Percentiles rank a stretch among this genome's conserved stretches.
phyloP scores from a whole-genome alignment of 768 basidiomycete genomes.

The Suillus subaureus region DNA sequence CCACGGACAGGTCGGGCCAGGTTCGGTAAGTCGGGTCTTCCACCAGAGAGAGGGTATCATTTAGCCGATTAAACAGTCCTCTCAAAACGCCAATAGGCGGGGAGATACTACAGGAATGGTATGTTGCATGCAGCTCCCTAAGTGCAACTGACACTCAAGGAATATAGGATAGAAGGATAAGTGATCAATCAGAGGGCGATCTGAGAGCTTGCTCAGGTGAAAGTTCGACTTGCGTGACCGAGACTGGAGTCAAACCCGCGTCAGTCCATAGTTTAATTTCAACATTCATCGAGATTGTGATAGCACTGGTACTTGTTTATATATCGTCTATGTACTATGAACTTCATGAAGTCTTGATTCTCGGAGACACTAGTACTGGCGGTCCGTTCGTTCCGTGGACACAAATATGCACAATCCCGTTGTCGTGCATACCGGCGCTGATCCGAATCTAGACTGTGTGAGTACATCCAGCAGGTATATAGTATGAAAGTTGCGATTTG shows the following conservation, averaged over 20 bases:
- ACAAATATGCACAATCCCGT: neutral
- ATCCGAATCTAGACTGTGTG: neutral
- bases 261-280: neutral
- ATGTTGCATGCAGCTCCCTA: neutral
- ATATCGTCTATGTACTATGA: neutral
- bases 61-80: neutral
- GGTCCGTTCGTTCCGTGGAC: neutral
- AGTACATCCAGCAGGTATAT: neutral
- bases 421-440: neutral
- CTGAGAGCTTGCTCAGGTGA: neutral
- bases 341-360: neutral
- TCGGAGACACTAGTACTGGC: neutral
- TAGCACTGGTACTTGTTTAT: neutral
- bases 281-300: neutral
- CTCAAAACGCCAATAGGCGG: neutral
- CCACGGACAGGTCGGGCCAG: neutral
- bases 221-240: neutral
- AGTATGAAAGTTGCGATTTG: too few relatives aligned
- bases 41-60: neutral
- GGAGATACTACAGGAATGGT: neutral
- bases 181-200: neutral
- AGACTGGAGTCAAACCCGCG: neutral
- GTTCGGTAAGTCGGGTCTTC: neutral
- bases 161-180: constrained; percentile 3
- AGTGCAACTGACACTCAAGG: neutral